Conservation (phyloP, 2,329 filamentous ascomycete species). For the Fusarium nanum region DNA sequence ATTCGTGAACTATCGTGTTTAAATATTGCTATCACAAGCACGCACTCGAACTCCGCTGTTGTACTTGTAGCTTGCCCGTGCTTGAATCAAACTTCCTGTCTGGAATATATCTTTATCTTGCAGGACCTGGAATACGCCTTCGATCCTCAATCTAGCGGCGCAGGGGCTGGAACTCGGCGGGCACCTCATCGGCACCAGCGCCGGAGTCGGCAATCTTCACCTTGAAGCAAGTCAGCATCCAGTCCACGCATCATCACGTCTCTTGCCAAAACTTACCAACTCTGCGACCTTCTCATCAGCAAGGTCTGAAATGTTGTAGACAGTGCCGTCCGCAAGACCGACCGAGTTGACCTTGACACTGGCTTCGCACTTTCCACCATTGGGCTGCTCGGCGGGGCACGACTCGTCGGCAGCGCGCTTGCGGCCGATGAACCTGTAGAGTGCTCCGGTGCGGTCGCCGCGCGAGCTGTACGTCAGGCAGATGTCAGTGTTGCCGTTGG, state of each 20-base stretch:
- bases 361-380: not conserved
- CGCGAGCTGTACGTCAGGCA: not conserved
- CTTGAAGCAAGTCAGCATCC: not conserved
- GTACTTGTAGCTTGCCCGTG: not conserved
- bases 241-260: not conserved
- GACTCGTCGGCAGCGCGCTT: not conserved
- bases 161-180: not conserved
- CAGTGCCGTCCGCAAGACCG: not conserved
- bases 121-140: fast-evolving
- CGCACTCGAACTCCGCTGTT: not conserved
- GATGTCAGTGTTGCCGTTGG: not conserved
- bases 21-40: not conserved
- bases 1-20: not conserved
- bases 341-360: not conserved
- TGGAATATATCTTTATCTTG: not conserved
- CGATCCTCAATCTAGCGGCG: not conserved
- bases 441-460: not conserved
- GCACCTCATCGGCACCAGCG: not conserved
- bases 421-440: not conserved
- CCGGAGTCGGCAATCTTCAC: not conserved
- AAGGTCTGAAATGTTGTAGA: not conserved
- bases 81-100: not conserved
- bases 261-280: not conserved
- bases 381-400: not conserved
- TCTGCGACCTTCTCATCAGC: not conserved